Percentiles rank a stretch among this genome's conserved stretches.
Conservation (phyloP, 768 basidiomycete genomes). For the Mycena metata region DNA sequence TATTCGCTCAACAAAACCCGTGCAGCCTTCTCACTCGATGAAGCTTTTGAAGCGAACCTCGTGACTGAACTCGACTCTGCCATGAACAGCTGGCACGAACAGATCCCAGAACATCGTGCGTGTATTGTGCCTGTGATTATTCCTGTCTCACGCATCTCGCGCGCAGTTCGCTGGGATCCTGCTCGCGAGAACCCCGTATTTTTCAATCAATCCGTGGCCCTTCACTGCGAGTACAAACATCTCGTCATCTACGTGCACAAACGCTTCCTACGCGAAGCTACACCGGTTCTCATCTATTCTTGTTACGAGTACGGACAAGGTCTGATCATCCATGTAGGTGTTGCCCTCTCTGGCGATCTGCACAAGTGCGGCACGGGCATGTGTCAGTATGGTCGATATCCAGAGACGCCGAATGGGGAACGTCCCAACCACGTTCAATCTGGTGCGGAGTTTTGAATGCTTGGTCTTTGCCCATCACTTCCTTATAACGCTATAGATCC, state of each 20-base stretch:
- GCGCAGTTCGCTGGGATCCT: slow-evolving; percentile 58
- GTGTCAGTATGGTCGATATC: slow-evolving; percentile 76
- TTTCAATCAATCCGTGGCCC: slow-evolving; percentile 68
- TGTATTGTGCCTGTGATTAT: slow-evolving; percentile 64
- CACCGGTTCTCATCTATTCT: background rate
- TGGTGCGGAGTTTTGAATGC: slow-evolving; percentile 42
- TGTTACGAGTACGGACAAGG: background rate
- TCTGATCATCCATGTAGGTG: slow-evolving; percentile 17
- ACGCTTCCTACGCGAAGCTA: slow-evolving; percentile 40
- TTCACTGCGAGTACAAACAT: slow-evolving; percentile 77
- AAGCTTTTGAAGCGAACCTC: slow-evolving; percentile 71
- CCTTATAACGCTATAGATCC: slow-evolving; percentile 43
- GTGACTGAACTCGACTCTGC: slow-evolving; percentile 82
- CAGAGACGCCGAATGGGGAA: slow-evolving; percentile 49
- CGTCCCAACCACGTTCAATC: slow-evolving; percentile 50
- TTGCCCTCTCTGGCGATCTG: slow-evolving; percentile 84
- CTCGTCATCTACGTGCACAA: slow-evolving; percentile 81
- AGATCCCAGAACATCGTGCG: slow-evolving; percentile 55
- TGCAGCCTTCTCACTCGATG: slow-evolving; percentile 60
- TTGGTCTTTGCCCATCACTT: slow-evolving; percentile 18
- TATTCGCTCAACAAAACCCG: slow-evolving; percentile 79
- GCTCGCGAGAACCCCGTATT: slow-evolving; percentile 52
- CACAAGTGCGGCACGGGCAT: slow-evolving; percentile 84
- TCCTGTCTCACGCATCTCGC: slow-evolving; percentile 47
- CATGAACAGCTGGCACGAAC: slow-evolving; percentile 78